These are phyloP conservation scores for Globisporangium takayamanum DNA, from an alignment of 352 stramenopile species.

Conservation along the genomic window DNA sequence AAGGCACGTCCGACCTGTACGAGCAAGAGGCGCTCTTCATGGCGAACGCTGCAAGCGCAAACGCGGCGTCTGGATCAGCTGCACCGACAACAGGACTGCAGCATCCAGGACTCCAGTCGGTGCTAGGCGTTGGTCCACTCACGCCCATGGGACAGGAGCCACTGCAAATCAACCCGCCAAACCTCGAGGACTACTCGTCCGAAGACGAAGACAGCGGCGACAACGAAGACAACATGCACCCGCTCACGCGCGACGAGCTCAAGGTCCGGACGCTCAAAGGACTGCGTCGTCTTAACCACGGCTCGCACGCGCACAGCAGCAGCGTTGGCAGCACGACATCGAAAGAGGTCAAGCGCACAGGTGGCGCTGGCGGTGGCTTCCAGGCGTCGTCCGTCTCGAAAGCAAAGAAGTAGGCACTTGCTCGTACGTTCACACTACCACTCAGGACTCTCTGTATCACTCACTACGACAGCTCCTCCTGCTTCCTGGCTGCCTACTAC, in stretches of 20 bases:
- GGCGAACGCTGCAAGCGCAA: slow-evolving; percentile 11
- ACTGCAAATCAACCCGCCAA: slow-evolving; percentile 91
- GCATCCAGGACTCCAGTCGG: slow-evolving; percentile 42
- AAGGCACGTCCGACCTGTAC: slow-evolving; percentile 18
- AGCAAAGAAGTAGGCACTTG: slow-evolving; percentile 11
- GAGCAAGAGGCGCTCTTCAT: slow-evolving; percentile 40
- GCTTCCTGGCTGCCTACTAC: too few relatives aligned
- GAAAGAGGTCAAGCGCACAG: slow-evolving; percentile 26
- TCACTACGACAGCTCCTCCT: too few relatives aligned
- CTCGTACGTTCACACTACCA: too few relatives aligned
- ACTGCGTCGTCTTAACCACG: slow-evolving; percentile 57
- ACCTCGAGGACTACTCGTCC: slow-evolving; percentile 93
- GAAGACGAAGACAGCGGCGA: slow-evolving; percentile 86
- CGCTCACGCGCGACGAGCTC: slow-evolving; percentile 89
- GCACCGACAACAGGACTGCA: slow-evolving; percentile 3
- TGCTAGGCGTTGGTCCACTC: slow-evolving; percentile 77
- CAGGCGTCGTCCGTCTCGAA: slow-evolving; percentile 6
- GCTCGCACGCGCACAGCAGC: slow-evolving; percentile 11
- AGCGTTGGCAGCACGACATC: slow-evolving; percentile 9
- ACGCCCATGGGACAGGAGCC: slow-evolving; percentile 88
- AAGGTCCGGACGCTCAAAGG: slow-evolving; percentile 89
- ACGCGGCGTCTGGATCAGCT: slow-evolving; percentile 6
- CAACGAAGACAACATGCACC: slow-evolving; percentile 82
- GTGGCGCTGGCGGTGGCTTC: slow-evolving; percentile 4
- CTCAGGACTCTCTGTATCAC: too few relatives aligned